These are phyloP conservation scores for Apiotrichum laibachii DNA, from an alignment of 1,284 basidiomycete species.

Conservation along the genomic window DNA sequence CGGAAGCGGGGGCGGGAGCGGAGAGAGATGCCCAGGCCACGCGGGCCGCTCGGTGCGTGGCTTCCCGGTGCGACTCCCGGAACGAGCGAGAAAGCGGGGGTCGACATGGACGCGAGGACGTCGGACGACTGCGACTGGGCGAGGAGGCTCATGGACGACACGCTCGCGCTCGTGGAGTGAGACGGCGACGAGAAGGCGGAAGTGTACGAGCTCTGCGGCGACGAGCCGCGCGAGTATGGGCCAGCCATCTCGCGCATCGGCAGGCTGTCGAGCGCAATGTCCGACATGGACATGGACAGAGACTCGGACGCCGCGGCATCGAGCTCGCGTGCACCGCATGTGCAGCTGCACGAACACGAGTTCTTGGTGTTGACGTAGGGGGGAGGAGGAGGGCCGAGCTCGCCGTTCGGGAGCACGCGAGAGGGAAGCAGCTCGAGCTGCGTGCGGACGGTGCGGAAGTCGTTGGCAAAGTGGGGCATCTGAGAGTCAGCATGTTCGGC, in stretches of 20 bases:
- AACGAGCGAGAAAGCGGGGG: not conserved
- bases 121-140: not conserved
- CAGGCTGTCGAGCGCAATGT: slow-evolving; percentile 8
- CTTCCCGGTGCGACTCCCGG: not conserved
- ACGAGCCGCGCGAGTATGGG: not conserved
- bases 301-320: not conserved
- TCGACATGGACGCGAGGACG: not conserved
- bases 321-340: slow-evolving; percentile 8
- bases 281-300: not conserved
- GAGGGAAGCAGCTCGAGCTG: slow-evolving; percentile 14
- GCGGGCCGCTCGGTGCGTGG: no score
- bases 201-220: not conserved
- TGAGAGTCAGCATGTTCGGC: not conserved
- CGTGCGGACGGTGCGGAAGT: slow-evolving; percentile 18
- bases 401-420: slow-evolving; percentile 7
- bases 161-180: no score
- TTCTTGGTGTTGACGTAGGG: slow-evolving; percentile 4
- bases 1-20: no score
- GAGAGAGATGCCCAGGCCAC: no score
- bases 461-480: slow-evolving; percentile 19
- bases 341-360: slow-evolving; percentile 14
- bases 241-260: slow-evolving; percentile 1
- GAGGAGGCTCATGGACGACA: slow-evolving; percentile 1
- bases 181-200: not conserved
- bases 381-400: slow-evolving; percentile 7